Base-by-base conservation (phyloP, 2,329 filamentous ascomycete genomes). In the Phyllosticta ampelicida region DNA sequence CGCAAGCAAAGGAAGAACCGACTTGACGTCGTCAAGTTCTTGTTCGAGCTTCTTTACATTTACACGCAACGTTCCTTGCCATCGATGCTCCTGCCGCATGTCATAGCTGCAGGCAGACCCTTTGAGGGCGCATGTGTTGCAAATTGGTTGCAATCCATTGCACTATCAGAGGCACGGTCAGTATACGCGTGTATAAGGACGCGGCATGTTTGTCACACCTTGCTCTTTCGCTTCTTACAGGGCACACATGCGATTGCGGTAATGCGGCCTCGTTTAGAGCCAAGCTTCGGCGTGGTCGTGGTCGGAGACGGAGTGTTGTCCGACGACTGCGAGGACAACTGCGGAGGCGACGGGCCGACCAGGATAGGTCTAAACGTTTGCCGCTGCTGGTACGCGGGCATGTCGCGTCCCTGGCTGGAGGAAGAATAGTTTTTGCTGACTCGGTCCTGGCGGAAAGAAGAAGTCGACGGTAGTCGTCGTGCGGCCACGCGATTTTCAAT, bases 161-260 rank as follows among this genome's bases (percentile, higher is more conserved):
- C 70, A 72, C 70, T 72, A 48, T 9, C 53, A 30, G 19, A 10
- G 53, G 26, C 54, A 2, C 4, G 11, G 28, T 67, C 60, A 67
- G 64, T 48, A 11, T 13, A 16, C 10, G 21, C 2, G 20, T 9
- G 5, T 26, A 29, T 16, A 16, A 2, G 23, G 18, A 5, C 9
- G 51, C 51, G 51, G 44, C 28, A 50, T 20, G 21, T 20, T 65
- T 20, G 21, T 20, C 65, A 29, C 56, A 71, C 70, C 66, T 72
- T 72, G 36, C 69, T 71, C 55, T 72, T 72, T 19, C 70, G 66
- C 58, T 71, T 72, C 61, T 70, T 65, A 57, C 70, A 72, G 54
- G 69, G 71, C 54, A 71, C 70, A 59, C 70, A 72, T 18, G 70
- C 70, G 63, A 72, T 72, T 5, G 70, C 71, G 11, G 70, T 72